phyloP scores from a whole-genome alignment of 345 rosid genomes.

The thale cress (Arabidopsis thaliana) region TAIR10.1 NC_003070.9:10497001-10497500 shows the following conservation, averaged over 20 bases:
- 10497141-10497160: slow-evolving; percentile 24
- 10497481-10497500: no score
- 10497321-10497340: background rate
- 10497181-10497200: background rate
- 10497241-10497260: background rate
- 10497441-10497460: background rate
- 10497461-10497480: no score
- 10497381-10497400: background rate
- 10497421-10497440: background rate
- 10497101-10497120: background rate
- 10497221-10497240: slow-evolving; percentile 11
- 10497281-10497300: background rate
- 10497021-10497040: slow-evolving; percentile 5
- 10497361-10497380: no score
- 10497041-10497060: background rate
- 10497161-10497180: background rate
- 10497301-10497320: background rate
- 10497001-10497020: slow-evolving; percentile 17
- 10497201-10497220: slow-evolving; percentile 1
- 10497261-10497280: background rate
- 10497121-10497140: background rate
- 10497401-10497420: background rate
- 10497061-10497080: background rate
- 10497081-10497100: background rate
- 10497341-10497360: background rate